Evolutionary conservation across 805 yeast species (phyloP), one percentile per base, ranked within the genome.

Genomic region (Lachancea meyersii): DNA sequence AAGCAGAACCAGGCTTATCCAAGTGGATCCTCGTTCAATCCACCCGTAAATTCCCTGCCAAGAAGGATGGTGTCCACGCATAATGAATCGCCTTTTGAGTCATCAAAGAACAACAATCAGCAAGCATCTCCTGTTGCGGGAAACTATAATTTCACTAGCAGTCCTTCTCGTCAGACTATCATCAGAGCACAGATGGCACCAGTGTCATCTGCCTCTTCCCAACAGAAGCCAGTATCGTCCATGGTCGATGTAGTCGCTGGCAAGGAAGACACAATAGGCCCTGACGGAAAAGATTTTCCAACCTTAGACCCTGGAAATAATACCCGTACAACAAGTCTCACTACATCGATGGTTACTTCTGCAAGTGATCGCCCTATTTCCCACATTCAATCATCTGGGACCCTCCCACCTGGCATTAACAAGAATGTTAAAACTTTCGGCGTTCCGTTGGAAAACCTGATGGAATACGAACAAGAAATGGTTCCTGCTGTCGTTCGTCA

Each of bases 401-500:
- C 55, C 3, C 51, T 63, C 45, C 71, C 71, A 5, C 69, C 71
- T 1, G 71, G 71, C 3, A 60, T 54, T 9, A 55, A 51, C 35
- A 58, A 52, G 26, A 60, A 61, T 48, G 59, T 72, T 43, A 70
- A 72, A 27, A 79, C 95, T 0, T 93, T 86, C 64, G 97, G 96
- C 0, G 79, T 82, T 0, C 82, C 95, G 1, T 71, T 93, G n/a
- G 94, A 83, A 45, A 77, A 72, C 8, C 66, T 86, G 34, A 78
- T 88, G 16, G 82, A 80, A 48, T 79, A 75, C 51, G 96, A 94
- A 48, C 91, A 88, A 42, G 95, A 86, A 50, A 82, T 86, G 62
- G 96, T 93, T 4, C 99, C 99, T 1, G 73, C 83, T 14, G 76
- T 93, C 38, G 98, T 93, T 9, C 80, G 82, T 49, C 86, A 82